Conservation (phyloP, 768 basidiomycete genomes). For the Hypholoma fasciculare region DNA sequence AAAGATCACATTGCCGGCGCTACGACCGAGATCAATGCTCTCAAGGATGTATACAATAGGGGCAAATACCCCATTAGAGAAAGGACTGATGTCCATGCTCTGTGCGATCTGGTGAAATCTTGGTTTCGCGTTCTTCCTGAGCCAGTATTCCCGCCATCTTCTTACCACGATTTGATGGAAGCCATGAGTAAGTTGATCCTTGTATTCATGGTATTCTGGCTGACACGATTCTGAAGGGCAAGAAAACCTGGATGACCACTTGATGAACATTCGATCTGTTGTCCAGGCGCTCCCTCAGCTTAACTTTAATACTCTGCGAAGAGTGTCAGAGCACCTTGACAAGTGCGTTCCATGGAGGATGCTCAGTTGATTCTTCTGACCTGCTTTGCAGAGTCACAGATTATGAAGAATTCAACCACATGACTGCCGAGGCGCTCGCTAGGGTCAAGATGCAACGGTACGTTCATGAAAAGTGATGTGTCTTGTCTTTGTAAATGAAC, state of each 20-base stretch:
- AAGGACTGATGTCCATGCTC: slow-evolving; percentile 75
- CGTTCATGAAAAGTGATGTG: too few relatives aligned
- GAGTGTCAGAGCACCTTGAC: slow-evolving; percentile 84
- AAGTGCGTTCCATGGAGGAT: slow-evolving; percentile 36
- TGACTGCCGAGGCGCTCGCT: slow-evolving; percentile 83
- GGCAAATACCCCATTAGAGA: slow-evolving; percentile 63
- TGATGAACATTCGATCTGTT: slow-evolving; percentile 63
- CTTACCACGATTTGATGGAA: slow-evolving; percentile 68
- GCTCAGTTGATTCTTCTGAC: neutral
- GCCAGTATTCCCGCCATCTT: slow-evolving; percentile 69
- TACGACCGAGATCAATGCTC: slow-evolving; percentile 60
- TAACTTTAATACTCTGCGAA: slow-evolving; percentile 77
- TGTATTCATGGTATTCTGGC: neutral
- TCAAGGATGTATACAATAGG: slow-evolving; percentile 76
- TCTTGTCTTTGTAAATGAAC: too few relatives aligned
- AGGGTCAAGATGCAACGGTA: slow-evolving; percentile 20
- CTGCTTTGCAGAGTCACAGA: slow-evolving; percentile 66
- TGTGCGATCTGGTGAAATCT: slow-evolving; percentile 81
- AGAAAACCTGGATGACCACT: slow-evolving; percentile 66
- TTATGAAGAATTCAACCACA: slow-evolving; percentile 86
- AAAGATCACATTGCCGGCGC: slow-evolving; percentile 85
- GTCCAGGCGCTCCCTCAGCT: slow-evolving; percentile 69
- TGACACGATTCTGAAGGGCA: slow-evolving; percentile 44
- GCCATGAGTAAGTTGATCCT: slow-evolving; percentile 60
- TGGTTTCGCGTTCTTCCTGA: slow-evolving; percentile 87